A percentile compares a stretch with the other conserved stretches of the same genome.
These are phyloP conservation scores for Mycena rosella DNA, from an alignment of 768 basidiomycete species.

Conservation along the genomic window DNA sequence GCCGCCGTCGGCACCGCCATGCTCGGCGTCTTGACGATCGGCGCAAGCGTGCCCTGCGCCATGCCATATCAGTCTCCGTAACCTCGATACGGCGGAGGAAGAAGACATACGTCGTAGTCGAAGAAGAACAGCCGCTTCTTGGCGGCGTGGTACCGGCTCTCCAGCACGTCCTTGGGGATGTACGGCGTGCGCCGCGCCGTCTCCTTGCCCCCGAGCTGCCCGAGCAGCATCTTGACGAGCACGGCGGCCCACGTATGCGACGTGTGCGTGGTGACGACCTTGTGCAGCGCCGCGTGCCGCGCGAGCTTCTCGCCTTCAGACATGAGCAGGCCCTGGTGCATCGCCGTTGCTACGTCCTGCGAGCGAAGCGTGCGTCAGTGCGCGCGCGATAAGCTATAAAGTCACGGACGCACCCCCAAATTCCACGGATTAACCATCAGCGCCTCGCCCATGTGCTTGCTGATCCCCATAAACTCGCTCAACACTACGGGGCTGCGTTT, in stretches of 20 bases:
- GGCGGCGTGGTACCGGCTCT: conserved; percentile 72
- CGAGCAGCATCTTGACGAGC: conserved; percentile 88
- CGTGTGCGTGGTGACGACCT: conserved; percentile 92
- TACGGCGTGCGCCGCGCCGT: conserved; percentile 89
- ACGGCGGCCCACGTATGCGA: conserved; percentile 96
- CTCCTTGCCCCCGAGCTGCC: conserved; percentile 82
- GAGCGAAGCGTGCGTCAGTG: background rate
- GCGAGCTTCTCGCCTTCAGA: conserved; percentile 75
- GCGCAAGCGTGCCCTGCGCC: conserved; percentile 90
- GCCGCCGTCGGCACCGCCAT: conserved; percentile 85
- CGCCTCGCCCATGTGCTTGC: conserved; percentile 90
- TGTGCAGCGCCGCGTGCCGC: conserved; percentile 83
- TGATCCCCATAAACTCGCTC: conserved; percentile 98
- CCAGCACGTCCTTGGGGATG: conserved; percentile 73
- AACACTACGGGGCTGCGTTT: conserved; percentile 90
- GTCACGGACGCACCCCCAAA: conserved; percentile 83
- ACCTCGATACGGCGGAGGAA: background rate
- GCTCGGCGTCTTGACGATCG: conserved; percentile 94
- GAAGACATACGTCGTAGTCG: conserved; percentile 87
- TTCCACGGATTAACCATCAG: conserved; percentile 97
- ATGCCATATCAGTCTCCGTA: background rate
- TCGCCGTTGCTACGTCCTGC: conserved; percentile 89
- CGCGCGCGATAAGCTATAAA: no score
- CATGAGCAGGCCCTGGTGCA: conserved; percentile 92
- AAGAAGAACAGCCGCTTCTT: conserved; percentile 92